Evolutionary conservation across 2,329 filamentous ascomycete genomes (phyloP), one percentile per base, ranked within the genome.

Genomic region (Fusarium bulbicola): DNA sequence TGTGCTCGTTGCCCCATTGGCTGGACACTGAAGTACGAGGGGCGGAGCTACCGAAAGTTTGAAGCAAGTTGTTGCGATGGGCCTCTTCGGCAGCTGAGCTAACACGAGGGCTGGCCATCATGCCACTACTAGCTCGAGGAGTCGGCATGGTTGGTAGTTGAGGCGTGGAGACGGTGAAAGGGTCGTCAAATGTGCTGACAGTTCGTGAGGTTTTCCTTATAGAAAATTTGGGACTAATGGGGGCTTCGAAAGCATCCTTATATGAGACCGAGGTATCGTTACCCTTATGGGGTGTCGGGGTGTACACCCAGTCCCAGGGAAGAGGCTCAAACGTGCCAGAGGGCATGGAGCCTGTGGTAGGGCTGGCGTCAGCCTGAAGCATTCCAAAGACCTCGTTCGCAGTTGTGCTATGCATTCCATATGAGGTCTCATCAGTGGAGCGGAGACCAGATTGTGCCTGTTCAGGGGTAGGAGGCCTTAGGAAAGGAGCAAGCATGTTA

Each of bases 371-470:
- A 13, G 82, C 76, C 20, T 77, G 79, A 46, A 84, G 74, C 46
- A 82, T 79, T 34, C 82, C 85, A 70, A 89, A 88, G 5, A 87
- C 73, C 24, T 87, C 86, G 53, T 87, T 85, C 32, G 87, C 85
- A 13, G 85, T 87, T 6, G 81, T 77, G 15, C 85, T 86, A 74
- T 87, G 84, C 87, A 90, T 88, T 21, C 86, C 88, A 68, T 89
- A 90, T 5, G 86, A 88, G 7, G 86, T 62, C 47, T 88, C 85
- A 12, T 78, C 79, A 5, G 79, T 78, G 7, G 79, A 79, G 24
- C 80, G 78, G 28, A 68, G 67, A 3, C 80, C 77, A 47, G 47
- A 47, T 18, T 80, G 79, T 49, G 79, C 73, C 24, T 81, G 79
- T 46, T 84, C 81, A 13, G 84, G 81, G 67, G 87, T 82, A 32